Conservation (phyloP, 2,329 filamentous ascomycete species). For the Epichloe sibirici region DNA sequence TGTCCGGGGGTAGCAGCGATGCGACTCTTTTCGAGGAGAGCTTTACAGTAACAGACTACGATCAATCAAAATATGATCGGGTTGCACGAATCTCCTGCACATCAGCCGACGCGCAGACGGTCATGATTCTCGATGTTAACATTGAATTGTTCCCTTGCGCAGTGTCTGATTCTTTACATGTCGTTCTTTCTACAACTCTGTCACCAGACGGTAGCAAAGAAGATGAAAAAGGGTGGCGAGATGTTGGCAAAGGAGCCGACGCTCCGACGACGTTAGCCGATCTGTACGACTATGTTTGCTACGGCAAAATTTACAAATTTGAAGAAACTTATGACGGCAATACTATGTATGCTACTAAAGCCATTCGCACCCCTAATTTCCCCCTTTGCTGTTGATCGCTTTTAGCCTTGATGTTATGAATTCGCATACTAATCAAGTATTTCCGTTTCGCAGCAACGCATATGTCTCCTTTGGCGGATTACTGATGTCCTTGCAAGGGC, state of each 20-base stretch:
- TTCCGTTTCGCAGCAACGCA: slow-evolving; percentile 53
- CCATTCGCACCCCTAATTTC: background rate
- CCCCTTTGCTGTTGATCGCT: background rate
- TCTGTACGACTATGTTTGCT: slow-evolving; percentile 77
- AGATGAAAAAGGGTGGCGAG: slow-evolving; percentile 70
- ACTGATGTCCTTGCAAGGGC: slow-evolving; percentile 80
- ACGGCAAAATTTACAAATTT: slow-evolving; percentile 82
- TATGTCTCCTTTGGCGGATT: slow-evolving; percentile 91
- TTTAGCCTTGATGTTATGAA: background rate
- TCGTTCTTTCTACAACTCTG: slow-evolving; percentile 76
- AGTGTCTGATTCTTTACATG: slow-evolving; percentile 62
- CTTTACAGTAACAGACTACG: slow-evolving; percentile 69
- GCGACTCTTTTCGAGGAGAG: slow-evolving; percentile 87
- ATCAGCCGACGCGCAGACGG: slow-evolving; percentile 60
- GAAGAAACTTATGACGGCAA: slow-evolving; percentile 69
- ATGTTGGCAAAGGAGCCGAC: slow-evolving; percentile 43
- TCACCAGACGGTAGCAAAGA: slow-evolving; percentile 76
- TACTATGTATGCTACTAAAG: slow-evolving; percentile 51
- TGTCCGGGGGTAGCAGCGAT: slow-evolving; percentile 51
- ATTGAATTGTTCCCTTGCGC: slow-evolving; percentile 75
- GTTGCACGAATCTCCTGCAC: slow-evolving; percentile 75
- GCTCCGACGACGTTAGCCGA: slow-evolving; percentile 56
- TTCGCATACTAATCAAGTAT: slow-evolving; percentile 2
- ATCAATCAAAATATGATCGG: slow-evolving; percentile 87
- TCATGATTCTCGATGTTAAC: slow-evolving; percentile 85